These are phyloP conservation scores for Yueomyces sp. DNA, from an alignment of 805 yeast species.

Conservation along the genomic window DNA sequence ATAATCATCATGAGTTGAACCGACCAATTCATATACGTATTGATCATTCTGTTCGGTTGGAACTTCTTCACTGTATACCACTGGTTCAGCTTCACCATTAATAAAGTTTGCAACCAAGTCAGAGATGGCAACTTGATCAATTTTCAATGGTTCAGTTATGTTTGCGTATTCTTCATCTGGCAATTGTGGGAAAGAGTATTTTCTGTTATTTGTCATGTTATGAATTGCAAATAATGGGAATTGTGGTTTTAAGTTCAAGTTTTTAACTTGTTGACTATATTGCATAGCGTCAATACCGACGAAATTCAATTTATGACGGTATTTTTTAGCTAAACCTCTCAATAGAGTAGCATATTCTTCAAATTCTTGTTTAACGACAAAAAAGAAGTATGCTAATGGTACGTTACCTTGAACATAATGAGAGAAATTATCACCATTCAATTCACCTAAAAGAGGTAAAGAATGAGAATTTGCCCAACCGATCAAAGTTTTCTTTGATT, in stretches of 20 bases:
- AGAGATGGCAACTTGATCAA: constrained; percentile 41
- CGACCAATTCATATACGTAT: constrained; percentile 62
- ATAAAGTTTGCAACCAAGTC: constrained; percentile 49
- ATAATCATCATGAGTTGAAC: constrained; percentile 64
- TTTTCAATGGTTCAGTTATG: constrained; percentile 17
- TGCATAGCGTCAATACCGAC: constrained; percentile 75
- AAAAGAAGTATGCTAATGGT: constrained; percentile 86
- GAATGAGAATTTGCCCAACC: constrained; percentile 37
- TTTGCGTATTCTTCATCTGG: constrained; percentile 18
- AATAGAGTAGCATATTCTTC: constrained; percentile 36
- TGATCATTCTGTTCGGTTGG: constrained; percentile 74
- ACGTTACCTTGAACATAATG: constrained; percentile 54
- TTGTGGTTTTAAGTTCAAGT: constrained; percentile 69
- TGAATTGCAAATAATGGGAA: constrained; percentile 90
- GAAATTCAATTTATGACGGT: constrained; percentile 71
- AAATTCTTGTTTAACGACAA: constrained; percentile 52
- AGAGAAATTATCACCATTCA: constrained; percentile 66
- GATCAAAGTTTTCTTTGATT: constrained; percentile 1
- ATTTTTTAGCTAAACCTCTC: constrained; percentile 52
- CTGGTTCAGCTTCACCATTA: constrained; percentile 55
- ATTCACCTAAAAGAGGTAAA: constrained; percentile 78
- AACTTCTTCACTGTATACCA: constrained; percentile 70
- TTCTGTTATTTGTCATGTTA: constrained; percentile 50
- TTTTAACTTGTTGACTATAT: constrained; percentile 78
- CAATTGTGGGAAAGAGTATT: constrained; percentile 63